These are phyloP conservation scores for Penicillium tannophilum DNA, from an alignment of 495 filamentous ascomycete genomes.

Conservation along the genomic window DNA sequence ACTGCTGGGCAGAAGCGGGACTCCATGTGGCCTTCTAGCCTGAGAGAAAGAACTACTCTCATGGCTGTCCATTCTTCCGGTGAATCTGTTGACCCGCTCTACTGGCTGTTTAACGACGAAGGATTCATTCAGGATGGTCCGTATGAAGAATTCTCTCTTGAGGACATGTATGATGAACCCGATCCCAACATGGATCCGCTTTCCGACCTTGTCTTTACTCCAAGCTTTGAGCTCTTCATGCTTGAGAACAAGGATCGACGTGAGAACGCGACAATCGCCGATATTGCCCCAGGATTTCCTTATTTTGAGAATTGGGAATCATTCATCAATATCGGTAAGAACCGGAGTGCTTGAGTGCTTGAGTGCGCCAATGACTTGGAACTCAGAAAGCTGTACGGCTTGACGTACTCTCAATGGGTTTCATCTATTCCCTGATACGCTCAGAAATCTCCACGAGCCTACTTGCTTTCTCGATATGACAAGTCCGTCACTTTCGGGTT, in stretches of 20 bases:
- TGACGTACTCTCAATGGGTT: too few species aligned
- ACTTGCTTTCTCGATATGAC: too few species aligned
- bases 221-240: neutral
- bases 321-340: too few species aligned
- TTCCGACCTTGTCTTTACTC: neutral
- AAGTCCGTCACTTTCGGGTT: too few species aligned
- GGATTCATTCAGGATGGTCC: neutral
- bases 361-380: too few species aligned
- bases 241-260: neutral
- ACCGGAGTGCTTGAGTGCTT: too few species aligned
- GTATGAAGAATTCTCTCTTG: neutral
- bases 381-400: too few species aligned
- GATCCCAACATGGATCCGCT: neutral
- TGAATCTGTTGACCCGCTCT: neutral
- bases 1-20: neutral
- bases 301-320: too few species aligned
- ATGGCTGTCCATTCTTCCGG: neutral
- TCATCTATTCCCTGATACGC: too few species aligned
- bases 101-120: neutral
- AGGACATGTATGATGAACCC: neutral
- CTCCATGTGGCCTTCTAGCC: neutral
- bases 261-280: neutral
- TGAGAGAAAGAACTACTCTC: too few species aligned
- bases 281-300: neutral
- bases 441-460: too few species aligned